Evolutionary conservation across 495 filamentous ascomycete genomes (phyloP), one percentile per base, ranked within the genome.

Genomic region (Xanthoparmelia taractica): DNA sequence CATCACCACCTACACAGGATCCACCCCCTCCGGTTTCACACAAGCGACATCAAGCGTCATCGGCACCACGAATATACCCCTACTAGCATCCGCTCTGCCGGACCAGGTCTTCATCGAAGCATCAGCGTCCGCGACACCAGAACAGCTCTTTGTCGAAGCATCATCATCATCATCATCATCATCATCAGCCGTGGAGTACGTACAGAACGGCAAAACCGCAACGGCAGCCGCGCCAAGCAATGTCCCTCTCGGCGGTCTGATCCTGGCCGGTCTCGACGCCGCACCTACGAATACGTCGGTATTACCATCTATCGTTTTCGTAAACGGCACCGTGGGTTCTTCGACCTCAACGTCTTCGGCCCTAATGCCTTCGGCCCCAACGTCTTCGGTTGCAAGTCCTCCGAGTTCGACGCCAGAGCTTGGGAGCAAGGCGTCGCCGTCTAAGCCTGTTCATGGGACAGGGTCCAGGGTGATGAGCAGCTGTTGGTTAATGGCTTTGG

Each of bases 161-260:
- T 48, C 45, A n/a, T n/a, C 45, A 25, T 48, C 45, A 25, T 48
- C 45, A n/a, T n/a, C 45, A 25, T 48, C 45, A 25, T 48, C 45
- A n/a, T n/a, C 45, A 25, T 48, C 45, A 25, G 45, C 23, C 13
- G n/a, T 7, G 10, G n/a, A 48, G 45, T 48, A 48, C 23, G 45
- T 48, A 11, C 23, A 25, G 11, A 48, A 48, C 12, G 45, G 23
- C 4, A 48, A 48, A 8, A 48, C 45, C 12, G 45, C n/a, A 23
- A 48, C 45, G 6, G 45, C 45, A 25, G 45, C 45, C 8, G 45
- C 45, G 45, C n/a, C 45, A 12, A 48, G 45, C 45, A n/a, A 25
- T 25, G 45, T 48, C 13, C 45, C 45, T 6, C 1, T 48, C 3
- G 45, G 45, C 23, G 45, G n/a, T 25, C 8, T 48, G 1, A 25